Percentiles rank a stretch among this genome's conserved stretches.
phyloP scores from a whole-genome alignment of 1,139 yeast species.

The Hyphopichia wangnamkhiaoensis region DNA sequence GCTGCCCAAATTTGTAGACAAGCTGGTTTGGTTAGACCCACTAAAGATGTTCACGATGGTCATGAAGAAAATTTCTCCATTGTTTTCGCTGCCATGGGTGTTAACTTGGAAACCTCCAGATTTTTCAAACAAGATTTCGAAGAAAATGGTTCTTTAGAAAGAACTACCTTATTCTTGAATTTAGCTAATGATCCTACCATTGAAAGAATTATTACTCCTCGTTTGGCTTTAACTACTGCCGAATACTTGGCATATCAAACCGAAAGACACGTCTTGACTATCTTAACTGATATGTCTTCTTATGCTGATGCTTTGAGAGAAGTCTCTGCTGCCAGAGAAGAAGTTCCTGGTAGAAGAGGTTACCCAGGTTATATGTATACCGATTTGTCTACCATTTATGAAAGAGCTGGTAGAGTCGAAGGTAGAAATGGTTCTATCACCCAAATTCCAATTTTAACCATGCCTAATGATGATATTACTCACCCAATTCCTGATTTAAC shows the following conservation, averaged over 20 bases:
- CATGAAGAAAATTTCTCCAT: constrained; percentile 99
- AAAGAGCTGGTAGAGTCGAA: constrained; percentile 99
- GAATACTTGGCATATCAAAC: constrained; percentile 98
- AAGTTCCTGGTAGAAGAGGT: constrained; percentile 99
- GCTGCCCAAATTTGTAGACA: constrained; percentile 99
- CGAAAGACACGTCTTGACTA: constrained; percentile 97
- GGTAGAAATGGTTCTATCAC: constrained; percentile 99
- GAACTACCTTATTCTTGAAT: constrained; percentile 94
- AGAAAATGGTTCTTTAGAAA: constrained; percentile 96
- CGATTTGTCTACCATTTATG: constrained; percentile 97
- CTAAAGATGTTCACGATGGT: constrained; percentile 99
- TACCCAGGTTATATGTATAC: constrained; percentile 99
- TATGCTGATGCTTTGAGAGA: constrained; percentile 99
- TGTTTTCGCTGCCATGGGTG: constrained; percentile 90
- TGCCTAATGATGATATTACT: constrained; percentile 99
- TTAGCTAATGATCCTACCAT: constrained; percentile 99
- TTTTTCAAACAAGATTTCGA: constrained; percentile 95
- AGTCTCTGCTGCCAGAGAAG: constrained; percentile 99
- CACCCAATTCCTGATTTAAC: constrained; percentile 99
- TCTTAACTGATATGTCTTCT: constrained; percentile 98
- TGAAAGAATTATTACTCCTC: constrained; percentile 98
- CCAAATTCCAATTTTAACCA: constrained; percentile 96
- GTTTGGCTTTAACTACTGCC: constrained; percentile 98
- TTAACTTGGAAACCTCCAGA: constrained; percentile 50
- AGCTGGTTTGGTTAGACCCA: constrained; percentile 98